A percentile compares a stretch with the other conserved stretches of the same genome.
These are phyloP conservation scores for Tetrapyrgos nigripes DNA, from an alignment of 1,284 basidiomycete genomes.

Conservation along the genomic window DNA sequence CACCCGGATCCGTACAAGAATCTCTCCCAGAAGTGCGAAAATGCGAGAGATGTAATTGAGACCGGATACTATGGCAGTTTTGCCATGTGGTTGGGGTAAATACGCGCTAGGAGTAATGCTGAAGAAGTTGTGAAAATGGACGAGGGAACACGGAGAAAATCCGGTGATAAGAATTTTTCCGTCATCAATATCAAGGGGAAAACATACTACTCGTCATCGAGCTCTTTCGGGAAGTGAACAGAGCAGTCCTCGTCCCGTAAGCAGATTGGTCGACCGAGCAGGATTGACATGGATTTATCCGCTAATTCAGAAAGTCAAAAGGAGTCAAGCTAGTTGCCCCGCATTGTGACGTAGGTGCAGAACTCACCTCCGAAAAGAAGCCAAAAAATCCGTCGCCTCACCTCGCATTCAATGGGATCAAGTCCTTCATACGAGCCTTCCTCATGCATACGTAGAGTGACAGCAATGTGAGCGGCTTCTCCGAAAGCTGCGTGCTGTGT, in stretches of 20 bases:
- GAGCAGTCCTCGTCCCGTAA: constrained; percentile 88
- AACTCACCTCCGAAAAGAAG: constrained; percentile 79
- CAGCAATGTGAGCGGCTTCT: constrained; percentile 81
- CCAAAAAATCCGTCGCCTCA: constrained; percentile 85
- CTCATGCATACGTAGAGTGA: constrained; percentile 84
- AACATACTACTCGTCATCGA: constrained; percentile 86
- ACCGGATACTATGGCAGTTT: constrained; percentile 83
- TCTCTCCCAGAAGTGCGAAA: constrained; percentile 83
- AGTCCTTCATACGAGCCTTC: constrained; percentile 81
- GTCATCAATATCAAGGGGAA: constrained; percentile 20
- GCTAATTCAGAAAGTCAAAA: constrained; percentile 47
- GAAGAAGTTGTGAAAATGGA: too few species aligned
- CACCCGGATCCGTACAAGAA: constrained; percentile 81
- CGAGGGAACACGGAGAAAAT: constrained; percentile 40
- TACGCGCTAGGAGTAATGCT: constrained; percentile 84
- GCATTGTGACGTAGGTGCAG: constrained; percentile 6
- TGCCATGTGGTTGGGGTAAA: constrained; percentile 81
- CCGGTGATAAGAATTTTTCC: constrained; percentile 28
- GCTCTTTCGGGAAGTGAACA: constrained; percentile 83
- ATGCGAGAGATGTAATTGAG: constrained; percentile 88
- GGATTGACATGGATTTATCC: constrained; percentile 88
- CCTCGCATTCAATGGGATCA: constrained; percentile 85
- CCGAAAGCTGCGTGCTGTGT: constrained; percentile 87
- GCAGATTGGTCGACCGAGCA: constrained; percentile 81
- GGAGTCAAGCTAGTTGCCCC: constrained; percentile 10